Evolutionary conservation across 225 moss, liverwort and hornwort species (phyloP).

Genomic region (Marchantia paleacea): DNA sequence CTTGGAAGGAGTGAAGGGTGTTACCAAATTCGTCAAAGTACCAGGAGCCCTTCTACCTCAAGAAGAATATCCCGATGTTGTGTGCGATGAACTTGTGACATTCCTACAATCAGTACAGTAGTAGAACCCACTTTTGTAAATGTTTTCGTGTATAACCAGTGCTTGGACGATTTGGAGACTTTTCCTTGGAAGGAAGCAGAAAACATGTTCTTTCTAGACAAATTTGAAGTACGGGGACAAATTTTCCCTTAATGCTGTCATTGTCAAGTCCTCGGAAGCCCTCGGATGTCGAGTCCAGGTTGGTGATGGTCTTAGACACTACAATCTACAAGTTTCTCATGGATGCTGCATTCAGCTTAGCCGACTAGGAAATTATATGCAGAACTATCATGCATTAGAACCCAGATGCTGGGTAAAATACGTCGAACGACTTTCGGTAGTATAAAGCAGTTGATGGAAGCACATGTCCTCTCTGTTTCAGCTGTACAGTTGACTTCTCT

Average conservation of each 20-base stretch:
- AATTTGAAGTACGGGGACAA: not conserved
- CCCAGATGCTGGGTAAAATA: too few species aligned
- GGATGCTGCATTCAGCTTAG: too few species aligned
- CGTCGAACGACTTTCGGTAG: too few species aligned
- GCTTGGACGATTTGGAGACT: not conserved
- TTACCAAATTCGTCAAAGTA: slow-evolving; percentile 58
- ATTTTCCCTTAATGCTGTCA: not conserved
- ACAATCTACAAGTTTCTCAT: too few species aligned
- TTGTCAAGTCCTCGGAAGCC: too few species aligned
- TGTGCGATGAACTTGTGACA: slow-evolving; percentile 30
- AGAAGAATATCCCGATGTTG: slow-evolving; percentile 65
- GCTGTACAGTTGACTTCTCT: too few species aligned
- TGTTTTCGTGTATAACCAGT: not conserved
- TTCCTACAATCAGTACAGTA: slow-evolving; percentile 27
- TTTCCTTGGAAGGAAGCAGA: not conserved
- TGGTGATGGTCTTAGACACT: too few species aligned
- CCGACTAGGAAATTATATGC: too few species aligned
- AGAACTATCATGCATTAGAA: too few species aligned
- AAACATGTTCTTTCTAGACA: not conserved
- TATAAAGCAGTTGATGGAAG: too few species aligned
- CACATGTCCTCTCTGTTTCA: too few species aligned
- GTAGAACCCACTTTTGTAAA: not conserved
- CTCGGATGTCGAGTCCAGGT: too few species aligned
- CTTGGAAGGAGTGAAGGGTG: slow-evolving; percentile 59
- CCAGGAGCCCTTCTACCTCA: slow-evolving; percentile 68